phyloP scores from a whole-genome alignment of 345 rosid genomes.

The Theobroma cacao region DNA sequence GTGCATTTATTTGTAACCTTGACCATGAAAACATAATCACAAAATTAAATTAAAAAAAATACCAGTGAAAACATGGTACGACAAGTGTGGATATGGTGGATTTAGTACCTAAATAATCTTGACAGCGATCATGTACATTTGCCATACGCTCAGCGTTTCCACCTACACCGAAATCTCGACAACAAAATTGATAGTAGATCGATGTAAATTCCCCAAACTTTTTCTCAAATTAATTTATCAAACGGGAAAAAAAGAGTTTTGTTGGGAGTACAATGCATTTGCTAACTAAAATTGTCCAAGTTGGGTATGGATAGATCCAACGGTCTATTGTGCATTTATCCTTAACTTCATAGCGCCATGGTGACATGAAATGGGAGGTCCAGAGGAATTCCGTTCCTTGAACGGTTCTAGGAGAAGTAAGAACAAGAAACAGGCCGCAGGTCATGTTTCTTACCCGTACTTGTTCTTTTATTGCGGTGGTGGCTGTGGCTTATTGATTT shows the following conservation, averaged over 20 bases:
- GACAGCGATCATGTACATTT: not conserved
- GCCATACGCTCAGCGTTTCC: not conserved
- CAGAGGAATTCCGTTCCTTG: too few species aligned
- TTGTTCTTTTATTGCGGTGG: too few species aligned
- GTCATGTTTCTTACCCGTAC: too few species aligned
- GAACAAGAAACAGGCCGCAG: too few species aligned
- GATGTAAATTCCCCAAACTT: not conserved
- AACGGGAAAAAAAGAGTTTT: not conserved
- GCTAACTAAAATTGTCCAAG: not conserved
- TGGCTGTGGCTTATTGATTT: too few species aligned
- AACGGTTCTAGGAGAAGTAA: too few species aligned
- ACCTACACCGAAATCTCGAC: not conserved
- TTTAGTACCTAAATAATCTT: conserved; percentile 3
- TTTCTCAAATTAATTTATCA: not conserved
- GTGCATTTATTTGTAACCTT: not conserved
- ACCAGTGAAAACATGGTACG: not conserved
- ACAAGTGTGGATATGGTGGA: not conserved
- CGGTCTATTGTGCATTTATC: too few species aligned
- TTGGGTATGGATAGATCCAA: too few species aligned
- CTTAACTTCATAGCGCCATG: too few species aligned
- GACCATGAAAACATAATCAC: not conserved
- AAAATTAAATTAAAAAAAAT: not conserved
- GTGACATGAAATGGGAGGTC: too few species aligned
- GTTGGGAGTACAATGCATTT: not conserved
- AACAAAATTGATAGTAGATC: conserved; percentile 20